These are phyloP conservation scores for Colletotrichum truncatum DNA, from an alignment of 2,329 filamentous ascomycete species.

Conservation along the genomic window DNA sequence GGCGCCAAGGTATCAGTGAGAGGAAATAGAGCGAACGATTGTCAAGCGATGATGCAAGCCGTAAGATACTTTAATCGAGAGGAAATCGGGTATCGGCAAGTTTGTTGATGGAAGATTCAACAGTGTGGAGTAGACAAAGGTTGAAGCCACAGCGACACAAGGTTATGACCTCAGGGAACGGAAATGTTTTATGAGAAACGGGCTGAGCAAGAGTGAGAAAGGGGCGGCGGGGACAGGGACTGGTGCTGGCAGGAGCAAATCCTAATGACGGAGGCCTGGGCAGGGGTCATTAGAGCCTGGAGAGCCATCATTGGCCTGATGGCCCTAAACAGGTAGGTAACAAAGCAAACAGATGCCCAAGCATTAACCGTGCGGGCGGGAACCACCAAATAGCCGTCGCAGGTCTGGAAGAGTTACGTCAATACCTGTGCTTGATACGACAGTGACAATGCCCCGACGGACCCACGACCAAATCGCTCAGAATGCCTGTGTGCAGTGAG, in stretches of 20 bases:
- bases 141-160: too few species aligned
- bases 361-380: neutral
- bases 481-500: slow-evolving; percentile 1
- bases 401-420: slow-evolving; percentile 14
- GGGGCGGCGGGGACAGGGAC: neutral
- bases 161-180: neutral
- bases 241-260: neutral
- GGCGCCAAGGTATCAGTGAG: too few species aligned
- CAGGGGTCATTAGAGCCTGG: neutral
- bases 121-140: too few species aligned
- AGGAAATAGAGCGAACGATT: too few species aligned
- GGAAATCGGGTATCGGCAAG: too few species aligned
- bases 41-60: too few species aligned
- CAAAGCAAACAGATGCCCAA: too few species aligned
- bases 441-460: neutral
- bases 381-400: slow-evolving; percentile 3
- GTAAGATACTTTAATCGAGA: too few species aligned
- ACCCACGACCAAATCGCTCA: neutral
- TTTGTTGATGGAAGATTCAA: too few species aligned
- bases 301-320: neutral
- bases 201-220: neutral
- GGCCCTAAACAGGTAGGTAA: neutral
- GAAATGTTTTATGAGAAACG: neutral
- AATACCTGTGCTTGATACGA: slow-evolving; percentile 4
- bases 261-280: neutral